phyloP scores from a whole-genome alignment of 2,329 filamentous ascomycete genomes.

The Stachybotrys echinatus region DNA sequence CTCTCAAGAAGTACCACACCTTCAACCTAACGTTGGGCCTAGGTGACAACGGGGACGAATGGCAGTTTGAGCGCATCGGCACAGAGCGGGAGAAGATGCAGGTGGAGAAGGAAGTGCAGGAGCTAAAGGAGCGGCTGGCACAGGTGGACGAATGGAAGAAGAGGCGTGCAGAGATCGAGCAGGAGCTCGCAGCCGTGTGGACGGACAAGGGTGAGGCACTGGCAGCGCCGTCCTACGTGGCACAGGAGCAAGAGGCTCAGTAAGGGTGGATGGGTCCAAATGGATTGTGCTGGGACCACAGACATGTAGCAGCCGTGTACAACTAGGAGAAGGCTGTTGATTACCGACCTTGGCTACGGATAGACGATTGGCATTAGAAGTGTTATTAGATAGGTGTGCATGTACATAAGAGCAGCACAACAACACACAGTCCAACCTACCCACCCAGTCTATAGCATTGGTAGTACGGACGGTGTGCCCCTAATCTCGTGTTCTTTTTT shows the following conservation, averaged over 20 bases:
- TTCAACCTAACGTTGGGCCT: constrained; percentile 82
- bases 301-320: too few relatives aligned
- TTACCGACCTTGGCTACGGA: too few relatives aligned
- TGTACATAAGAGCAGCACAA: too few relatives aligned
- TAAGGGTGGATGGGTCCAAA: too few relatives aligned
- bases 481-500: too few relatives aligned
- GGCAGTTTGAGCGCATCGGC: constrained; percentile 91
- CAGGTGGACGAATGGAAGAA: constrained; percentile 82
- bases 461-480: too few relatives aligned
- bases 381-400: too few relatives aligned
- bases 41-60: constrained; percentile 76
- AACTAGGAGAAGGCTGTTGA: too few relatives aligned
- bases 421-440: too few relatives aligned
- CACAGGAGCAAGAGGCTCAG: constrained; percentile 7
- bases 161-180: constrained; percentile 74
- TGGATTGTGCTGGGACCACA: too few relatives aligned
- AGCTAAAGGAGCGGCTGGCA: constrained; percentile 72
- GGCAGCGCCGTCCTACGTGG: constrained; percentile 39
- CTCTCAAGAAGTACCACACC: constrained; percentile 91
- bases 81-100: constrained; percentile 89
- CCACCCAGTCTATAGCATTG: too few relatives aligned
- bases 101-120: constrained; percentile 84
- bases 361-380: too few relatives aligned
- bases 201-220: constrained; percentile 46
- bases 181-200: constrained; percentile 65